phyloP scores from a whole-genome alignment of 345 rosid genomes.

The Camelina sativa region DNA sequence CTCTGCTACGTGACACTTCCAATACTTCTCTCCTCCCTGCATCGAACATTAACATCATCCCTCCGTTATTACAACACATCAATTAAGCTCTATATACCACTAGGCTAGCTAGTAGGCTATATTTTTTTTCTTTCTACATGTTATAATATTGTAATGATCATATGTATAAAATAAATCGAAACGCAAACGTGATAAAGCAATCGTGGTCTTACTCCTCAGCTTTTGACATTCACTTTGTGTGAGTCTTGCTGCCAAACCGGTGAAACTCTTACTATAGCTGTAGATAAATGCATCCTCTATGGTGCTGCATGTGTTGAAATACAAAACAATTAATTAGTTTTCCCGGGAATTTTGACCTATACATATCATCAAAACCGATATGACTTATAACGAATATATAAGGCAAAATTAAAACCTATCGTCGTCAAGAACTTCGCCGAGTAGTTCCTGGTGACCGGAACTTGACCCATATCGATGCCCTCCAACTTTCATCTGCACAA shows the following conservation, averaged over 20 bases:
- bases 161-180: no score
- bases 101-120: no score
- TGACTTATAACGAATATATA: background rate
- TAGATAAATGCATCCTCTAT: slow-evolving; percentile 27
- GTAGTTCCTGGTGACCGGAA: slow-evolving; percentile 36
- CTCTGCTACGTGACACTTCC: slow-evolving; percentile 30
- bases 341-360: background rate
- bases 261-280: slow-evolving; percentile 36
- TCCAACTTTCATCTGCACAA: slow-evolving; percentile 37
- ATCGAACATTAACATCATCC: background rate
- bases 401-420: slow-evolving; percentile 29
- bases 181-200: background rate
- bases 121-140: no score
- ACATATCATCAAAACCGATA: background rate
- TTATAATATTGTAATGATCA: no score
- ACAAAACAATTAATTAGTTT: background rate
- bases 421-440: slow-evolving; percentile 28
- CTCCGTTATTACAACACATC: background rate
- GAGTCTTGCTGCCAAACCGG: slow-evolving; percentile 36
- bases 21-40: slow-evolving; percentile 32
- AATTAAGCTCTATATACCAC: no score
- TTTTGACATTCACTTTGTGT: slow-evolving; percentile 32
- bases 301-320: slow-evolving; percentile 18
- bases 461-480: slow-evolving; percentile 39
- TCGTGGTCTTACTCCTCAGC: slow-evolving; percentile 24